phyloP scores from a whole-genome alignment of 768 basidiomycete genomes.

The Mycena amicta region DNA sequence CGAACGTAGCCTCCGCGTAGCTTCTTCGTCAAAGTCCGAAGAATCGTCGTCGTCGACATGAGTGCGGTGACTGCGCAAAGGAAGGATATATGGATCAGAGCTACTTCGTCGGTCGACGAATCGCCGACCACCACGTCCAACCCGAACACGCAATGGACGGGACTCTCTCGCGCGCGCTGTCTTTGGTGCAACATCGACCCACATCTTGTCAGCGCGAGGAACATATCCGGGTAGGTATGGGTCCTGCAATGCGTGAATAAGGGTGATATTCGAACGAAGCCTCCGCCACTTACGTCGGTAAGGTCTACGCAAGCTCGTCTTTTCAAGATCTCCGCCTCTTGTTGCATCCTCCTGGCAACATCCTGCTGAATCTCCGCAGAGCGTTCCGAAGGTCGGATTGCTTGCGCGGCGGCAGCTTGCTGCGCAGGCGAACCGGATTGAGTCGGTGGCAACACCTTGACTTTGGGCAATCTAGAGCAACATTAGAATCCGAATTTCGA shows the following conservation, averaged over 20 bases:
- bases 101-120: slow-evolving; percentile 70
- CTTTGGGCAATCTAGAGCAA: slow-evolving; percentile 41
- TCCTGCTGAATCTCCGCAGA: slow-evolving; percentile 57
- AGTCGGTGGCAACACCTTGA: slow-evolving; percentile 57
- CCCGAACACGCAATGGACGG: slow-evolving; percentile 68
- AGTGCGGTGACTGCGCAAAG: slow-evolving; percentile 24
- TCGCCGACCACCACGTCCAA: slow-evolving; percentile 81
- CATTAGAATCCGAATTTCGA: slow-evolving; percentile 32
- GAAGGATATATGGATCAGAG: slow-evolving; percentile 12
- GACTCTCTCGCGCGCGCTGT: slow-evolving; percentile 29
- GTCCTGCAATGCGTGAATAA: slow-evolving; percentile 53
- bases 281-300: slow-evolving; percentile 64
- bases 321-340: slow-evolving; percentile 58
- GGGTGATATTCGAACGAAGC: too few relatives aligned
- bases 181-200: slow-evolving; percentile 58
- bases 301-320: slow-evolving; percentile 88
- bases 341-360: slow-evolving; percentile 61
- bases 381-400: slow-evolving; percentile 69
- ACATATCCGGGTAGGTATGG: slow-evolving; percentile 68
- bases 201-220: slow-evolving; percentile 63
- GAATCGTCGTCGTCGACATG: slow-evolving; percentile 32
- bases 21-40: slow-evolving; percentile 39
- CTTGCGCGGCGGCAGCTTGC: slow-evolving; percentile 25
- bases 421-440: slow-evolving; percentile 43
- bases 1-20: slow-evolving; percentile 47